These are phyloP conservation scores for Gigaspora rosea DNA, from an alignment of 192 early-diverging fungal species.

Conservation along the genomic window DNA sequence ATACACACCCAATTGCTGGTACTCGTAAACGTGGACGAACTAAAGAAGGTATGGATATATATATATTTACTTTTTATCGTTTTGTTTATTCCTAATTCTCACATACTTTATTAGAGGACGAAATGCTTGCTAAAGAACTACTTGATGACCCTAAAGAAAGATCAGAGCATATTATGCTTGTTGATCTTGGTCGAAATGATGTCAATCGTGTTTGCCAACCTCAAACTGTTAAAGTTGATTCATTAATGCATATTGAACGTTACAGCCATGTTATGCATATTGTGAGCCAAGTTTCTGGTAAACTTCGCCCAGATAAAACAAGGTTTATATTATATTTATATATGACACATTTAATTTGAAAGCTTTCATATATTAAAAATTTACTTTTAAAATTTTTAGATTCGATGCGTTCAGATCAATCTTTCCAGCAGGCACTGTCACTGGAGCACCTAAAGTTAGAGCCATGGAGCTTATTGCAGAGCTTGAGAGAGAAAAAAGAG, in stretches of 20 bases:
- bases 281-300: conserved; percentile 93
- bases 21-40: conserved; percentile 90
- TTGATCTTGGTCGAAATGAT: conserved; percentile 98
- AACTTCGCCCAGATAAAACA: conserved; percentile 85
- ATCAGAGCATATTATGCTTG: conserved; percentile 98
- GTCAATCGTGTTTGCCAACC: conserved; percentile 96
- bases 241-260: conserved; percentile 95
- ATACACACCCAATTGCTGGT: conserved; percentile 97
- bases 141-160: conserved; percentile 94
- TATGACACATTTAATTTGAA: background rate
- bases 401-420: conserved; percentile 97
- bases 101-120: conserved; percentile 62
- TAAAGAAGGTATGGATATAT: conserved; percentile 41
- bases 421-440: conserved; percentile 97
- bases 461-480: conserved; percentile 95
- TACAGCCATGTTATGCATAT: conserved; percentile 99
- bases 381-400: background rate
- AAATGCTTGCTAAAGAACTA: conserved; percentile 86
- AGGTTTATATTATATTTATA: conserved; percentile 33
- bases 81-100: no score
- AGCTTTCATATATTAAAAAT: background rate
- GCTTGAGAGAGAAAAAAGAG: conserved; percentile 90
- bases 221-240: conserved; percentile 89
- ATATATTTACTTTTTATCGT: background rate
- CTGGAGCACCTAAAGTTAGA: conserved; percentile 97